Conservation (phyloP, 257 asterid genomes). For the Dorcoceras hygrometricum region DNA sequence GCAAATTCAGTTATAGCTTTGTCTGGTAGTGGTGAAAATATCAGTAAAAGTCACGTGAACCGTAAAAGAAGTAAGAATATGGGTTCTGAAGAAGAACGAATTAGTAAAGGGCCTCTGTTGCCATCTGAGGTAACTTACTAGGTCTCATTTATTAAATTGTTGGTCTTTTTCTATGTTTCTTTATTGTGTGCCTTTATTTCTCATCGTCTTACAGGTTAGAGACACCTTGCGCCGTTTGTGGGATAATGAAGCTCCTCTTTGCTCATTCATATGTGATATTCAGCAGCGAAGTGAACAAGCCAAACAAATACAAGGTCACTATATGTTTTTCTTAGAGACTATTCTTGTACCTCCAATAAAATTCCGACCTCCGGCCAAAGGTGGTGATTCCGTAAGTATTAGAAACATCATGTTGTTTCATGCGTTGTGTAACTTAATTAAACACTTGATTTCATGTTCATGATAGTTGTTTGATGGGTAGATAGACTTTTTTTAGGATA, state of each 20-base stretch:
- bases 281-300: slow-evolving; percentile 44
- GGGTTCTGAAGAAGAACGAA: slow-evolving; percentile 37
- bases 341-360: slow-evolving; percentile 78
- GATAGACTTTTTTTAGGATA: slow-evolving; percentile 15
- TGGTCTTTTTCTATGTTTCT: slow-evolving; percentile 11
- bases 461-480: not conserved
- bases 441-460: slow-evolving; percentile 2
- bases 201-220: slow-evolving; percentile 57
- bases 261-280: slow-evolving; percentile 69
- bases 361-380: slow-evolving; percentile 87
- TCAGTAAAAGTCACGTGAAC: slow-evolving; percentile 22
- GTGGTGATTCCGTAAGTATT: slow-evolving; percentile 81
- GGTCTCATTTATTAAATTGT: slow-evolving; percentile 15
- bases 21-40: slow-evolving; percentile 37
- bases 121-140: slow-evolving; percentile 68
- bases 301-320: slow-evolving; percentile 42
- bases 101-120: slow-evolving; percentile 53
- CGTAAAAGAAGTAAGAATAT: slow-evolving; percentile 25
- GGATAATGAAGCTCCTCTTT: slow-evolving; percentile 80
- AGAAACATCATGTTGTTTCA: slow-evolving; percentile 9
- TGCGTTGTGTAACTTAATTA: slow-evolving; percentile 6
- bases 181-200: slow-evolving; percentile 21
- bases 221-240: slow-evolving; percentile 63
- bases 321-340: slow-evolving; percentile 73
- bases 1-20: slow-evolving; percentile 34